Evolutionary conservation across 495 filamentous ascomycete species (phyloP).

Genomic region (Aspergillus bertholletiae): DNA sequence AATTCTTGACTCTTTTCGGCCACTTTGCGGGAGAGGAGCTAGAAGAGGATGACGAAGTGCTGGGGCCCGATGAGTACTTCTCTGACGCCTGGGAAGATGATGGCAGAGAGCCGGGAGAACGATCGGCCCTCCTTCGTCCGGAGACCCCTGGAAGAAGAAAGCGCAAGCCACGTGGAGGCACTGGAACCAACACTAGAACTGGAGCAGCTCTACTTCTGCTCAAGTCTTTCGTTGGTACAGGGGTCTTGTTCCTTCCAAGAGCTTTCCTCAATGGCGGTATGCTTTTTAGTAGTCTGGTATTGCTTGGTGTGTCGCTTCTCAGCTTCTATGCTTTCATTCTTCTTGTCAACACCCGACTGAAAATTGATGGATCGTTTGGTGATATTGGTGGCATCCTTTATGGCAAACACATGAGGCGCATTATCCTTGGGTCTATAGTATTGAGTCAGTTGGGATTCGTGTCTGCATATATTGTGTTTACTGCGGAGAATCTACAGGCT

Average conservation of each 20-base stretch:
- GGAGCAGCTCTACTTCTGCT: conserved; percentile 78
- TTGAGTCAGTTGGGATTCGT: conserved; percentile 94
- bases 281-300: conserved; percentile 89
- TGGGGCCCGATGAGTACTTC: conserved; percentile 82
- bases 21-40: conserved; percentile 97
- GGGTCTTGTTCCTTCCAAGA: conserved; percentile 91
- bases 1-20: conserved; percentile 91
- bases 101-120: conserved; percentile 71
- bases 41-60: conserved; percentile 89
- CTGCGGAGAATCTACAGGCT: conserved; percentile 90
- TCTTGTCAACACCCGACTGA: conserved; percentile 79
- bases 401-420: conserved; percentile 79
- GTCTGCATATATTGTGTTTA: conserved; percentile 97
- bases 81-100: conserved; percentile 61
- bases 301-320: conserved; percentile 75
- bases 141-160: conserved; percentile 58
- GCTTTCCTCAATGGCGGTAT: conserved; percentile 95
- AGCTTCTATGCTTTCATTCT: conserved; percentile 97
- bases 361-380: conserved; percentile 85
- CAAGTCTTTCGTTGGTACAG: conserved; percentile 96
- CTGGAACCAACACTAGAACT: conserved; percentile 67
- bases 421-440: conserved; percentile 88
- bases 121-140: conserved; percentile 73
- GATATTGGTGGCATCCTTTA: conserved; percentile 93
- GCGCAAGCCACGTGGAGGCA: conserved; percentile 65